Evolutionary conservation across 768 basidiomycete genomes (phyloP), one percentile per base, ranked within the genome.

Genomic region (Leucocoprinus leucothites): DNA sequence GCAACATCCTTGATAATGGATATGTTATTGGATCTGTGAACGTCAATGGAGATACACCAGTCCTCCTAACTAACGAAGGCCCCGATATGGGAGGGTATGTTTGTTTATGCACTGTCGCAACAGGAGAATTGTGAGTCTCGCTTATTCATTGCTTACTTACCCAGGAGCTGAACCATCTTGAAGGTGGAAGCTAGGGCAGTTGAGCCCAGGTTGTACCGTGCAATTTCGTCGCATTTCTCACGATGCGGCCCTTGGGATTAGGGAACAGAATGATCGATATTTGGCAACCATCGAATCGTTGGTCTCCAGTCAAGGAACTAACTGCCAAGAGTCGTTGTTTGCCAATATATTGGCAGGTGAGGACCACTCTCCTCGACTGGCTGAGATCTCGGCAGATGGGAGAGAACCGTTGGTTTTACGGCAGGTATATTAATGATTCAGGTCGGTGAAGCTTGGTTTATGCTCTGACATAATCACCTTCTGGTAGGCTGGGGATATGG

Each of bases 111-210:
- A 82, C 83, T 0, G 71, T 85, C 2, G 74, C 76, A 3, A 70
- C 75, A 2, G 73, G 71, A 0, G 82, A 85, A 16, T 61, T 77
- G 84, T 83, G 59, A 50, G 77, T 65, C n/a, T n/a, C 9, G 22
- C 25, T 9, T 3, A 6, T 34, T 34, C n/a, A 2, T 19, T 18
- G 18, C 47, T 18, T 3, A 19, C 11, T n/a, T 16, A 9, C 11
- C 16, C 19, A 7, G 34, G 18, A 4, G 1, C 7, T 34, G 3
- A 26, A 43, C 18, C 16, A 13, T 38, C 3, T 19, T 18, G 21
- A 53, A 83, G 84, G 69, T 88, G 85, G 85, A 85, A 86, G 59
- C 56, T 87, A 5, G 87, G 87, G 0, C 87, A 89, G 62, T 60
- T 87, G 24, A 71, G 75, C 18, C 80, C 86, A 0, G 86, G 85